A percentile compares a stretch with the other conserved stretches of the same genome.
Evolutionary conservation across 345 rosid species (phyloP).

Genomic region (Populus ilicifolia): DNA sequence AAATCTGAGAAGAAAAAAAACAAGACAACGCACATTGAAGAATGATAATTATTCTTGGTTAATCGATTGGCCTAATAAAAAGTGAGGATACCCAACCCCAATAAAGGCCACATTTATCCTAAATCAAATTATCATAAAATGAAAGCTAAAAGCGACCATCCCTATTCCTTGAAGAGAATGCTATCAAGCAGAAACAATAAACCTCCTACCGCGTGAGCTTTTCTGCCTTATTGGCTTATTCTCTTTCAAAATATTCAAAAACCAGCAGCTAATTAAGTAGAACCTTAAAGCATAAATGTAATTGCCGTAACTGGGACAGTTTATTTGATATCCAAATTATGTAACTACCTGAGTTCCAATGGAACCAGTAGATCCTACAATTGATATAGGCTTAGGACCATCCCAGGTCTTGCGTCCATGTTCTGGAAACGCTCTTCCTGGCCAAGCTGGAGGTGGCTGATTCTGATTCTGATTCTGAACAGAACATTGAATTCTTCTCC

Average conservation of each 20-base stretch:
- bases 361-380: slow-evolving; percentile 95
- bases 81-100: neutral
- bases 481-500: slow-evolving; percentile 62
- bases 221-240: neutral
- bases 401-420: slow-evolving; percentile 65
- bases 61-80: neutral
- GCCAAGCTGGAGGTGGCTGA: slow-evolving; percentile 81
- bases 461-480: slow-evolving; percentile 38
- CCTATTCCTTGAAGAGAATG: neutral
- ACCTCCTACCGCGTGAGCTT: neutral
- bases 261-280: neutral
- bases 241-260: neutral
- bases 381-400: slow-evolving; percentile 88
- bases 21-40: neutral
- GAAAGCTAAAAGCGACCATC: neutral
- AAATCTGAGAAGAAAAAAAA: neutral
- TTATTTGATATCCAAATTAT: neutral
- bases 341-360: slow-evolving; percentile 87
- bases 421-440: slow-evolving; percentile 78
- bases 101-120: neutral
- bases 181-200: neutral
- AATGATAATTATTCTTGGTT: neutral
- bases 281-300: neutral
- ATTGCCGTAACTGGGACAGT: neutral
- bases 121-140: neutral